Conservation (phyloP, 2,329 filamentous ascomycete genomes). For the Harringtonia lauricola region DNA sequence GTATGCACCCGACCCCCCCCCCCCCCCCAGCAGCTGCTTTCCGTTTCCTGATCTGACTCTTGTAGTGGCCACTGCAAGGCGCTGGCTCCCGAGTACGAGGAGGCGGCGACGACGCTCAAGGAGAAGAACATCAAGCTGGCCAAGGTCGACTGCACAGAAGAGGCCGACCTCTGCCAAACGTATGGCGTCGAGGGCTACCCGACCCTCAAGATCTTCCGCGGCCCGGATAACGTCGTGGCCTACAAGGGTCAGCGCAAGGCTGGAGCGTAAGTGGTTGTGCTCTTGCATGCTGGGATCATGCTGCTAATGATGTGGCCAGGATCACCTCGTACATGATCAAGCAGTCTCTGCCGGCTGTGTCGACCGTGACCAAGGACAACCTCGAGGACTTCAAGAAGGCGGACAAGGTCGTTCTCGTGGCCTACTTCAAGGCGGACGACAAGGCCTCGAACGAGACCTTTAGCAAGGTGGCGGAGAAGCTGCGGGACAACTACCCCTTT, state of each 20-base stretch:
- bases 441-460: constrained; percentile 85
- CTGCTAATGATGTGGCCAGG: no score
- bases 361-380: constrained; percentile 66
- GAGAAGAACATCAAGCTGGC: constrained; percentile 77
- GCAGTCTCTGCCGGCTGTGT: constrained; percentile 90
- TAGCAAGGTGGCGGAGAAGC: constrained; percentile 57
- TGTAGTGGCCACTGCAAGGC: constrained; percentile 97
- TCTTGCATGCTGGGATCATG: no score
- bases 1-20: constrained; percentile 38
- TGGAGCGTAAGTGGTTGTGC: constrained; percentile 43
- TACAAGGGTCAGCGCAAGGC: constrained; percentile 89
- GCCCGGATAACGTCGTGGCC: constrained; percentile 65
- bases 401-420: constrained; percentile 92
- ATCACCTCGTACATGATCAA: constrained; percentile 91
- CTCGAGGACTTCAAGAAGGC: constrained; percentile 94
- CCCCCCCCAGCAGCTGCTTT: neutral
- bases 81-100: constrained; percentile 84
- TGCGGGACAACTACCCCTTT: constrained; percentile 88
- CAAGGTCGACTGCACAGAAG: constrained; percentile 92
- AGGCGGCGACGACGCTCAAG: constrained; percentile 73
- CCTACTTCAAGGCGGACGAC: constrained; percentile 70
- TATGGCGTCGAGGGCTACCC: constrained; percentile 96
- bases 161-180: constrained; percentile 80
- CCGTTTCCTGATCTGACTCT: constrained; percentile 3
- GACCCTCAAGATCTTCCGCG: constrained; percentile 98